phyloP scores from a whole-genome alignment of 2,329 filamentous ascomycete genomes.

The Rutstroemia sp. region DNA sequence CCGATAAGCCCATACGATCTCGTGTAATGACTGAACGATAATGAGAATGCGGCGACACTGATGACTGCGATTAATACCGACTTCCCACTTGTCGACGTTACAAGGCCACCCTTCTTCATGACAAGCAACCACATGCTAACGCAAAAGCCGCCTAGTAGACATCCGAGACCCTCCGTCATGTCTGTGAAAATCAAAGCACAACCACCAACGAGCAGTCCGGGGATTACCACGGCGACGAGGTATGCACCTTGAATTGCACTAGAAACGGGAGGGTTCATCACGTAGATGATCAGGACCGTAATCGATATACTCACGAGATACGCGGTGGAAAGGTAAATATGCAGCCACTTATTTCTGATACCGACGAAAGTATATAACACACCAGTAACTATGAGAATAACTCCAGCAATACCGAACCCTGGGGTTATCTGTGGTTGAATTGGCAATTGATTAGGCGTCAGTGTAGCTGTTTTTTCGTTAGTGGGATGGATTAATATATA shows the following conservation, averaged over 20 bases:
- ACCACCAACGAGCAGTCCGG: conserved; percentile 67
- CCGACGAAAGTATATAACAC: conserved; percentile 65
- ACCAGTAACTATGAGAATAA: conserved; percentile 69
- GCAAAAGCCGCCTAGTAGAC: conserved; percentile 29
- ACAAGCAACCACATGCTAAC: conserved; percentile 68
- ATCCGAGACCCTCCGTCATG: conserved; percentile 72
- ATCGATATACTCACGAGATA: conserved; percentile 68
- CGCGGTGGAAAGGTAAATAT: conserved; percentile 73
- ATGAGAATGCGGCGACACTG: conserved; percentile 57
- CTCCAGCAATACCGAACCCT: conserved; percentile 70
- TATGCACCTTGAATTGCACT: conserved; percentile 78
- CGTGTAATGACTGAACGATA: conserved; percentile 74
- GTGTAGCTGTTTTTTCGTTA: conserved; percentile 17
- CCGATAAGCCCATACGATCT: conserved; percentile 70
- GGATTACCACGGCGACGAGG: conserved; percentile 67
- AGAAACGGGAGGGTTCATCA: conserved; percentile 72
- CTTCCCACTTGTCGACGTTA: conserved; percentile 54
- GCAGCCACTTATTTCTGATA: conserved; percentile 72
- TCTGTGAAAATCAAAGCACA: conserved; percentile 74
- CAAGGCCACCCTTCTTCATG: conserved; percentile 66
- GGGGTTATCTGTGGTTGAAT: conserved; percentile 70
- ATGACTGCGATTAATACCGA: conserved; percentile 71
- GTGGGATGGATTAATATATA: background rate
- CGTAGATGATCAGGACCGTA: conserved; percentile 77
- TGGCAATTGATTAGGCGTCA: conserved; percentile 50